A percentile compares a stretch with the other conserved stretches of the same genome.
phyloP scores from a whole-genome alignment of 352 stramenopile species.

The Discostella stelligera region DNA sequence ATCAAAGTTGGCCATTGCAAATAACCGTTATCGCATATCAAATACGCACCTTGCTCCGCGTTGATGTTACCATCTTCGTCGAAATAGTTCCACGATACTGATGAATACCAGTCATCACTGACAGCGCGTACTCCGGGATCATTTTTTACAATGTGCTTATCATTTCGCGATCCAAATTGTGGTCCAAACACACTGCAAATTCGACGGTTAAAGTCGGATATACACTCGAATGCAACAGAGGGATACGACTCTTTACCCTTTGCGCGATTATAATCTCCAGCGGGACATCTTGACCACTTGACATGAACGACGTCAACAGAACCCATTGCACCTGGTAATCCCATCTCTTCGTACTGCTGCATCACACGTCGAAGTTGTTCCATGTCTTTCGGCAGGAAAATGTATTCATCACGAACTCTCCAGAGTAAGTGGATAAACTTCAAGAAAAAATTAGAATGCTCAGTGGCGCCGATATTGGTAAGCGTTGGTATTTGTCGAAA shows the following conservation, averaged over 20 bases:
- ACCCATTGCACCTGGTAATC: constrained; percentile 28
- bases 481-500: constrained; percentile 7
- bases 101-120: constrained; percentile 22
- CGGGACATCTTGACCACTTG: constrained; percentile 36
- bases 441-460: constrained; percentile 24
- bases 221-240: constrained; percentile 44
- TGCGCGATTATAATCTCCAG: constrained; percentile 14
- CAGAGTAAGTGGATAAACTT: constrained; percentile 21
- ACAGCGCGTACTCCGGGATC: constrained; percentile 19
- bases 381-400: constrained; percentile 1
- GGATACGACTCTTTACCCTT: constrained; percentile 40
- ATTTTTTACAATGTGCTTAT: constrained; percentile 41
- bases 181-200: constrained; percentile 12
- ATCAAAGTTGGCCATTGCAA: constrained; percentile 39
- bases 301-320: constrained; percentile 48
- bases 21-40: constrained; percentile 52
- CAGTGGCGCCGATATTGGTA: constrained; percentile 17
- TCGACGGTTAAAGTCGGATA: constrained; percentile 14
- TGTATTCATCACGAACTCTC: constrained; percentile 16
- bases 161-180: constrained; percentile 37
- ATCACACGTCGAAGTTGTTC: constrained; percentile 9
- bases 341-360: constrained; percentile 11
- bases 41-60: constrained; percentile 16
- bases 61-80: constrained; percentile 1
- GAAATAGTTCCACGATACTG: constrained; percentile 23